phyloP scores from a whole-genome alignment of 176 grass and related monocot genomes.

The Lolium multiflorum region DNA sequence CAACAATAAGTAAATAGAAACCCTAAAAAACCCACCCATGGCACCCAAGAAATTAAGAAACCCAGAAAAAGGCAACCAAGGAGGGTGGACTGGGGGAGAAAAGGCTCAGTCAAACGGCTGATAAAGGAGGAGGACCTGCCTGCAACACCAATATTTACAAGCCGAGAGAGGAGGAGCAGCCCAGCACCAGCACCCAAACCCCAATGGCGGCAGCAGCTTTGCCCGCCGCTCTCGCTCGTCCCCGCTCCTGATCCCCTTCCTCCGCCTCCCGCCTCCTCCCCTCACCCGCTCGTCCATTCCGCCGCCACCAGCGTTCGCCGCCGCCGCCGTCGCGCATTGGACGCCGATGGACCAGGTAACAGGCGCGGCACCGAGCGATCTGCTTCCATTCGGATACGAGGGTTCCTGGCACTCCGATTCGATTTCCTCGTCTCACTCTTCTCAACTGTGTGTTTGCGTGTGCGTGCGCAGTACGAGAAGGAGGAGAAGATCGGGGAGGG shows the following conservation, averaged over 20 bases:
- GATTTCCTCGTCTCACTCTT: neutral
- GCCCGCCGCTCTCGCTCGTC: conserved; percentile 33
- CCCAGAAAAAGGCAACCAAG: neutral
- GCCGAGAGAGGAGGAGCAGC: conserved; percentile 48
- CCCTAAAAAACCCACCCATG: neutral
- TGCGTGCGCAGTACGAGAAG: conserved; percentile 81
- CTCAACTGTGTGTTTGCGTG: neutral
- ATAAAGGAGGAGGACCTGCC: neutral
- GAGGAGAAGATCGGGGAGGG: conserved; percentile 96
- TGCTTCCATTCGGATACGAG: neutral
- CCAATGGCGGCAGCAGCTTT: conserved; percentile 26
- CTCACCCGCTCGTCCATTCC: neutral
- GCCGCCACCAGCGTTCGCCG: neutral
- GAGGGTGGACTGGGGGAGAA: neutral
- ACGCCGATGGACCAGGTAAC: conserved; percentile 84
- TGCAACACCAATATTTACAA: neutral
- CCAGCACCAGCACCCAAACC: neutral
- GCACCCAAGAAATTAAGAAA: neutral
- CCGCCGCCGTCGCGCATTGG: conserved; percentile 30
- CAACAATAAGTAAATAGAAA: neutral
- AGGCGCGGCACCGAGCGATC: conserved; percentile 31
- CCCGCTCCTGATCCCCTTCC: conserved; percentile 43
- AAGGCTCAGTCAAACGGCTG: neutral
- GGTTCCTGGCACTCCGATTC: neutral
- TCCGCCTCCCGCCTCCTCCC: neutral